Percentiles rank a stretch among this genome's conserved stretches.
phyloP scores from a whole-genome alignment of 2,329 filamentous ascomycete genomes.

The Alternaria rosae region DNA sequence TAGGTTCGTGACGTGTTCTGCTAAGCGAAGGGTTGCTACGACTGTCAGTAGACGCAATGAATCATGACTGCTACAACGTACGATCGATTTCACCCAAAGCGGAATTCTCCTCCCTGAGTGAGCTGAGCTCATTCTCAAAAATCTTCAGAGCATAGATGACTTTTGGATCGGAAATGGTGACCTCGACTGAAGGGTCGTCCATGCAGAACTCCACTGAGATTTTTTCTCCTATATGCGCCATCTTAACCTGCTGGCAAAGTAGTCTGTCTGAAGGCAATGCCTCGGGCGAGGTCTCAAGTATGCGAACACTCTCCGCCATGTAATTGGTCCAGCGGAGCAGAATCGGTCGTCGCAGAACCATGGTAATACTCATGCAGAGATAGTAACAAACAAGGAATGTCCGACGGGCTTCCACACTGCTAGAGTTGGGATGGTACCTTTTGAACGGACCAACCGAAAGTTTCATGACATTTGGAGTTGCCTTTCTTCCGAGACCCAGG shows the following conservation, averaged over 20 bases:
- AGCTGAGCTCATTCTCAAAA: constrained; percentile 60
- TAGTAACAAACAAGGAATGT: constrained; percentile 70
- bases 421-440: constrained; percentile 54
- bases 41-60: constrained; percentile 7
- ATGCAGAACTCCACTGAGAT: constrained; percentile 64
- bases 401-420: constrained; percentile 64
- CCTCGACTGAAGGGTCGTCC: constrained; percentile 60
- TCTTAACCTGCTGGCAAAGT: constrained; percentile 65
- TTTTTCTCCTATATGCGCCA: constrained; percentile 66
- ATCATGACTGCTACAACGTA: constrained; percentile 23
- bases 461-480: constrained; percentile 52
- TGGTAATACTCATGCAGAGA: constrained; percentile 63
- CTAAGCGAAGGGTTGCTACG: constrained; percentile 51
- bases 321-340: constrained; percentile 68
- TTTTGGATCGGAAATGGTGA: constrained; percentile 63
- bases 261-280: constrained; percentile 64
- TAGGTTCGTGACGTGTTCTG: constrained; percentile 57
- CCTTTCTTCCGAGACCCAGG: constrained; percentile 74
- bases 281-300: constrained; percentile 64
- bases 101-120: constrained; percentile 47
- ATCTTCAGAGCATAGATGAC: constrained; percentile 63
- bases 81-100: constrained; percentile 47
- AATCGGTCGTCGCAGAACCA: constrained; percentile 65
- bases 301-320: constrained; percentile 68
- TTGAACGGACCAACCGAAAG: constrained; percentile 44